phyloP scores from a whole-genome alignment of 2,329 filamentous ascomycete species.

The Laburnicola sp. region DNA sequence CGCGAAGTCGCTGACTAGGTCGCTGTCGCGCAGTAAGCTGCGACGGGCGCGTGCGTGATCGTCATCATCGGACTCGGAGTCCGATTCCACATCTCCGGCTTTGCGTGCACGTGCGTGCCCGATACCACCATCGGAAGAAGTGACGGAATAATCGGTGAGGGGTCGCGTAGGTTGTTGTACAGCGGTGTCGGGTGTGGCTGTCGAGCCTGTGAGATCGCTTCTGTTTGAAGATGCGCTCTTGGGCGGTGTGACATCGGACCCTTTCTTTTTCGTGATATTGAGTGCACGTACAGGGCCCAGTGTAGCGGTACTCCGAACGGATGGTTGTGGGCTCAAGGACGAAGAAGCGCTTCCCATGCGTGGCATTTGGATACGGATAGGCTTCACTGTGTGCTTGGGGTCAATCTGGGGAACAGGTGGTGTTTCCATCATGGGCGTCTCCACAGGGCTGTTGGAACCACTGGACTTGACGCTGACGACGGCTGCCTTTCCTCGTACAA shows the following conservation, averaged over 20 bases:
- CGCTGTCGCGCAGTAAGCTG: constrained; percentile 38
- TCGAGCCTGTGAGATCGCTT: constrained; percentile 27
- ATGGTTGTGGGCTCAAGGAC: constrained; percentile 38
- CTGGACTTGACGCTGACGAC: constrained; percentile 87
- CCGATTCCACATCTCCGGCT: constrained; percentile 29
- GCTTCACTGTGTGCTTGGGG: constrained; percentile 50
- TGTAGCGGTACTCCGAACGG: constrained; percentile 44
- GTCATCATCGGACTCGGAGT: constrained; percentile 41
- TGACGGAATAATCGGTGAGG: constrained; percentile 35
- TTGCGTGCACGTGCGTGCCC: constrained; percentile 39
- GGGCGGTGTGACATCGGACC: constrained; percentile 29
- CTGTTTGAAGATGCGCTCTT: constrained; percentile 31
- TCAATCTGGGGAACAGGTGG: constrained; percentile 77
- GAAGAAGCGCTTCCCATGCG: constrained; percentile 27
- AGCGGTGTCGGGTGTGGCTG: constrained; percentile 21
- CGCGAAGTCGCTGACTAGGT: constrained; percentile 39
- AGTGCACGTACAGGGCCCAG: constrained; percentile 52
- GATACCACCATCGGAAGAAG: constrained; percentile 37
- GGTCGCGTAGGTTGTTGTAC: constrained; percentile 30
- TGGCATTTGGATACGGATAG: constrained; percentile 49
- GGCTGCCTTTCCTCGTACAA: constrained; percentile 83
- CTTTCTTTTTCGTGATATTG: constrained; percentile 49
- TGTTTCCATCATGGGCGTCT: constrained; percentile 53
- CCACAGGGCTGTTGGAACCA: constrained; percentile 58
- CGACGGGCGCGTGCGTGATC: constrained; percentile 39